phyloP scores from a whole-genome alignment of 176 grass and related monocot genomes.

The Dendrocalamus sinicus region DNA sequence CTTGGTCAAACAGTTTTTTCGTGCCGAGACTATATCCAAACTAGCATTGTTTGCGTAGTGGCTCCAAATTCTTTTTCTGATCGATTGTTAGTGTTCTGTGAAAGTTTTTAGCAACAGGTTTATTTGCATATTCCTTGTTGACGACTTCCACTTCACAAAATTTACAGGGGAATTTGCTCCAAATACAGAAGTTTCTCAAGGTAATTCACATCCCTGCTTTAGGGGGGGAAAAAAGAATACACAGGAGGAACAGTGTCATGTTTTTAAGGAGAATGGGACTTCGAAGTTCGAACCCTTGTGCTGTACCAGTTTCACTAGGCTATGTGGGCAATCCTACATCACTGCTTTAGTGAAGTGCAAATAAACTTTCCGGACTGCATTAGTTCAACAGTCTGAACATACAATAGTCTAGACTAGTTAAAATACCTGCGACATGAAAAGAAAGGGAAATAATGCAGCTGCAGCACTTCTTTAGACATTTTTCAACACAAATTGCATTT shows the following conservation, averaged over 20 bases:
- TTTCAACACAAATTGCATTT: no score
- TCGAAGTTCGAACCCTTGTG: background rate
- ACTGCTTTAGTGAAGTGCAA: no score
- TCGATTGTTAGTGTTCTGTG: background rate
- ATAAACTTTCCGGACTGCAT: no score
- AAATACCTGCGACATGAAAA: no score
- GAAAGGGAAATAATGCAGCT: no score
- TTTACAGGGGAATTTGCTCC: background rate
- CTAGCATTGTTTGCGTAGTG: no score
- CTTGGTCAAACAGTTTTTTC: no score
- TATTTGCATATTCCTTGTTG: background rate
- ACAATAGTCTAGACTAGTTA: no score
- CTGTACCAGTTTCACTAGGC: background rate
- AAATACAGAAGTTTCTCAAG: background rate
- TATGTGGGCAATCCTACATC: background rate
- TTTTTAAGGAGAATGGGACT: background rate
- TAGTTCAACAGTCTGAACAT: no score
- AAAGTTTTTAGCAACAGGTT: background rate
- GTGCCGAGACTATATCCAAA: no score
- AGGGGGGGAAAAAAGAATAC: background rate
- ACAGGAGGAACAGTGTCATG: background rate
- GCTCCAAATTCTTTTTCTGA: background rate
- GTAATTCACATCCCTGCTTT: background rate
- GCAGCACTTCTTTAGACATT: no score
- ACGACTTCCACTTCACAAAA: background rate